Evolutionary conservation across 768 basidiomycete genomes (phyloP).

Genomic region (Infundibulicybe gibba): DNA sequence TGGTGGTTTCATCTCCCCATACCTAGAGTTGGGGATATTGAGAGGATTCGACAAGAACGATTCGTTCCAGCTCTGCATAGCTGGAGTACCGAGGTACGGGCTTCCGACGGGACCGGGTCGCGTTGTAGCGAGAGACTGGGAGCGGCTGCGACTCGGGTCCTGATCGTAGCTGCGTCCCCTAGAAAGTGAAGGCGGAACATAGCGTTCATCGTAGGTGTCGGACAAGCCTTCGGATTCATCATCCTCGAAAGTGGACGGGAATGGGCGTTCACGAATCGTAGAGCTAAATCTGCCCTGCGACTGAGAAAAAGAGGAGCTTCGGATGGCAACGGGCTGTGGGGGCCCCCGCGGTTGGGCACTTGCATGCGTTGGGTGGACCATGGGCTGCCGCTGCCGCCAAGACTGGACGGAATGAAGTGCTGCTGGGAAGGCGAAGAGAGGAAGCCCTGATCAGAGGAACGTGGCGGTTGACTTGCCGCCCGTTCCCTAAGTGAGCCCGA

Average conservation of each 20-base stretch:
- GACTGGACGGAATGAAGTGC: conserved; percentile 45
- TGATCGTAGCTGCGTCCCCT: conserved; percentile 59
- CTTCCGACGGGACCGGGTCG: conserved; percentile 53
- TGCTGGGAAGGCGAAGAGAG: conserved; percentile 52
- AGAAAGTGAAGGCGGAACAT: conserved; percentile 38
- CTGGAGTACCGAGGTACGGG: conserved; percentile 37
- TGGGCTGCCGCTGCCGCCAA: conserved; percentile 35
- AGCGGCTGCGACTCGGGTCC: conserved; percentile 70
- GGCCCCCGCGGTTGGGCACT: conserved; percentile 35
- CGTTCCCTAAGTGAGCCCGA: conserved; percentile 51
- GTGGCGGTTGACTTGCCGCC: conserved; percentile 70
- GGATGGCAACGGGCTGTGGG: conserved; percentile 57
- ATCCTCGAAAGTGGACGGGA: conserved; percentile 79
- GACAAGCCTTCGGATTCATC: conserved; percentile 67
- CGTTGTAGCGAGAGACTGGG: conserved; percentile 68
- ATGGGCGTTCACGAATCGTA: conserved; percentile 62
- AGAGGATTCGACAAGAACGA: conserved; percentile 54
- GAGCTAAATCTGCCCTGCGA: conserved; percentile 56
- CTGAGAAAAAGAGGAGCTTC: conserved; percentile 68
- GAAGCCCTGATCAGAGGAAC: conserved; percentile 41
- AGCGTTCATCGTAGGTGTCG: conserved; percentile 61
- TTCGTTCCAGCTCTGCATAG: conserved; percentile 61
- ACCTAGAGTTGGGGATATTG: conserved; percentile 48
- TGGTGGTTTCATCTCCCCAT: conserved; percentile 63
- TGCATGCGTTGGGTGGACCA: conserved; percentile 47